Evolutionary conservation across 495 filamentous ascomycete genomes (phyloP).

Genomic region (Halenospora varia): DNA sequence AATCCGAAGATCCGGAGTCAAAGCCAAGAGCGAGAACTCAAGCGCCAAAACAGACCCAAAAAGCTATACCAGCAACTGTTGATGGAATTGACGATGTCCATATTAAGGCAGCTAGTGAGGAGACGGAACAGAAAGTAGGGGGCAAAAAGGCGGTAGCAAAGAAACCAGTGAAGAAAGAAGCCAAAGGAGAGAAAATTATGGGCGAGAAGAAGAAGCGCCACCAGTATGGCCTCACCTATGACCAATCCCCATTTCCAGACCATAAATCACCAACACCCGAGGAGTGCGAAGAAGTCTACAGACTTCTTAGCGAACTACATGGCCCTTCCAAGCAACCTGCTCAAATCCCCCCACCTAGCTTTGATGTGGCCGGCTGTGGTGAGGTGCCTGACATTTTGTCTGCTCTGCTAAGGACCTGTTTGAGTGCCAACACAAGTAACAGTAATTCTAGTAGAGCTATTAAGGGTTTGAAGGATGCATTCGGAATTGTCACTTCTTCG

Average conservation of each 20-base stretch:
- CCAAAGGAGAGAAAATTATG: no score
- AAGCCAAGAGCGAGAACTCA: no score
- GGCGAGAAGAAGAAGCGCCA: slow-evolving; percentile 32
- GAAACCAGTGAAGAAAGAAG: no score
- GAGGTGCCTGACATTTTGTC: slow-evolving; percentile 92
- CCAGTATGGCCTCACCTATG: slow-evolving; percentile 43
- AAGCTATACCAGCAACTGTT: no score
- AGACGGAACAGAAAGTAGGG: no score
- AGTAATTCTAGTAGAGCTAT: slow-evolving; percentile 67
- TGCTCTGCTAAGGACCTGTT: slow-evolving; percentile 74
- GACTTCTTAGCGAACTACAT: slow-evolving; percentile 62
- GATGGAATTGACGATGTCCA: no score
- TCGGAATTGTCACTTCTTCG: slow-evolving; percentile 47
- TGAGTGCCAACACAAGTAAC: slow-evolving; percentile 72
- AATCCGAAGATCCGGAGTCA: no score
- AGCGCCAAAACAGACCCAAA: no score
- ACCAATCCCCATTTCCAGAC: slow-evolving; percentile 64
- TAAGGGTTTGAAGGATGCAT: slow-evolving; percentile 62
- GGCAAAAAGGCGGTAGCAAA: no score
- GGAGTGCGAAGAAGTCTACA: slow-evolving; percentile 71
- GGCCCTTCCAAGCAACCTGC: slow-evolving; percentile 61
- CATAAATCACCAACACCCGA: slow-evolving; percentile 62
- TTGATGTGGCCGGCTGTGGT: slow-evolving; percentile 81
- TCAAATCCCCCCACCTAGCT: slow-evolving; percentile 69
- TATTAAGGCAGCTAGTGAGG: no score